These are phyloP conservation scores for Durio zibethinus DNA, from an alignment of 345 rosid species.

Conservation along the genomic window DNA sequence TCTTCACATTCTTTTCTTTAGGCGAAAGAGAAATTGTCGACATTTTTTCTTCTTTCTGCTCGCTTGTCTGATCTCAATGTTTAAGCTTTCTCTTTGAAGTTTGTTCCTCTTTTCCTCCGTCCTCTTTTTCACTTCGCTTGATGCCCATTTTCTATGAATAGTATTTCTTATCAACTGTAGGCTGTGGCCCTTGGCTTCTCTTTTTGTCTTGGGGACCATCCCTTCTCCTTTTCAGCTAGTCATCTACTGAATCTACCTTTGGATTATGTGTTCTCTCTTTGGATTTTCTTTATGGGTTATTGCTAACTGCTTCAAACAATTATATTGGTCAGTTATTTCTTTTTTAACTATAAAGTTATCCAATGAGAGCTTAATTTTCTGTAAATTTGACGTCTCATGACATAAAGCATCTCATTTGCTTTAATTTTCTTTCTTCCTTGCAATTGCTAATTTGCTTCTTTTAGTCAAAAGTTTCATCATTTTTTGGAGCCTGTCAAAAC, in stretches of 20 bases:
- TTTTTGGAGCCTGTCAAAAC: background rate
- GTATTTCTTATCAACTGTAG: background rate
- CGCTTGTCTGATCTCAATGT: background rate
- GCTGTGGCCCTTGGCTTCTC: background rate
- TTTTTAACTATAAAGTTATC: background rate
- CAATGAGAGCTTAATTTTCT: background rate
- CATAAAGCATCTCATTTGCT: background rate
- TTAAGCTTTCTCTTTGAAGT: background rate
- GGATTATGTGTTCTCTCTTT: background rate
- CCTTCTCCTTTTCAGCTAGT: background rate
- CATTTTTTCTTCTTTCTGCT: background rate
- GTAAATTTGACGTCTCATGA: background rate
- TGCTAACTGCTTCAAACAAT: background rate
- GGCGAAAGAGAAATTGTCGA: background rate
- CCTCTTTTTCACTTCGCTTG: background rate
- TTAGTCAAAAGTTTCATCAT: background rate
- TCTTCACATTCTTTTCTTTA: background rate
- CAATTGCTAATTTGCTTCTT: background rate
- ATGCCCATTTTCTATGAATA: background rate
- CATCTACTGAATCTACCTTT: background rate
- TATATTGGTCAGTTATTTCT: background rate
- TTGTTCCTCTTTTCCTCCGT: background rate
- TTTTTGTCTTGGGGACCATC: slow-evolving; percentile 2
- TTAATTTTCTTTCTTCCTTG: background rate
- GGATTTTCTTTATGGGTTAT: background rate